These are phyloP conservation scores for Aspergillus tanneri DNA, from an alignment of 2,329 filamentous ascomycete species.

Conservation along the genomic window DNA sequence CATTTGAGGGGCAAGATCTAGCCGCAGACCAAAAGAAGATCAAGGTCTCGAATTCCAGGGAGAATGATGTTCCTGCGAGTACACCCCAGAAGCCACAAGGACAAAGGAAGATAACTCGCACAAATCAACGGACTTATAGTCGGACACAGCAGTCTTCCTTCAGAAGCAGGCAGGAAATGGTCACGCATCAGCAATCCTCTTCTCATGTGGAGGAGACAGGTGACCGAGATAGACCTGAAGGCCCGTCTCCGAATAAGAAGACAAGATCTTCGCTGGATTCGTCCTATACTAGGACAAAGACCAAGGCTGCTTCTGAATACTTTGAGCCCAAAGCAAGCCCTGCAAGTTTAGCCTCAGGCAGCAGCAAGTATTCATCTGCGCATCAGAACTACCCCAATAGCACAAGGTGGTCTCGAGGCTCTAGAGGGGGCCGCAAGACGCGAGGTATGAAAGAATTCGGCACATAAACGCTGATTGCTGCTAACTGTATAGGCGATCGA, in stretches of 20 bases:
- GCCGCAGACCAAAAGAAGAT: conserved; percentile 1
- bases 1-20: conserved; percentile 19
- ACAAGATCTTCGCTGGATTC: conserved; percentile 10
- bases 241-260: conserved; percentile 4
- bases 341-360: conserved; percentile 30
- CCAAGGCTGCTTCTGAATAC: conserved; percentile 20
- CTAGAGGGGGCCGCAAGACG: conserved; percentile 22
- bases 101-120: conserved; percentile 6
- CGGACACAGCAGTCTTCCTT: conserved; percentile 10
- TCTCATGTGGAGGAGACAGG: conserved; percentile 2
- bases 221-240: not conserved
- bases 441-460: conserved; percentile 12
- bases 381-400: conserved; percentile 10
- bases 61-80: not conserved
- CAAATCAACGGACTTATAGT: conserved; percentile 23
- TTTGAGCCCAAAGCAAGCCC: conserved; percentile 31
- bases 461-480: conserved; percentile 10
- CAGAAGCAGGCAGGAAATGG: not conserved
- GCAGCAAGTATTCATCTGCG: conserved; percentile 21
- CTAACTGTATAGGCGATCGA: conserved; percentile 29
- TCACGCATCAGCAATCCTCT: not conserved
- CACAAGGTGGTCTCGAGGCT: conserved; percentile 5
- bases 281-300: conserved; percentile 12
- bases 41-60: conserved; percentile 5
- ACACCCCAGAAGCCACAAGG: not conserved